Evolutionary conservation across 306 rosid genomes (phyloP).

Genomic region (Casuarina cunninghamiana): DNA sequence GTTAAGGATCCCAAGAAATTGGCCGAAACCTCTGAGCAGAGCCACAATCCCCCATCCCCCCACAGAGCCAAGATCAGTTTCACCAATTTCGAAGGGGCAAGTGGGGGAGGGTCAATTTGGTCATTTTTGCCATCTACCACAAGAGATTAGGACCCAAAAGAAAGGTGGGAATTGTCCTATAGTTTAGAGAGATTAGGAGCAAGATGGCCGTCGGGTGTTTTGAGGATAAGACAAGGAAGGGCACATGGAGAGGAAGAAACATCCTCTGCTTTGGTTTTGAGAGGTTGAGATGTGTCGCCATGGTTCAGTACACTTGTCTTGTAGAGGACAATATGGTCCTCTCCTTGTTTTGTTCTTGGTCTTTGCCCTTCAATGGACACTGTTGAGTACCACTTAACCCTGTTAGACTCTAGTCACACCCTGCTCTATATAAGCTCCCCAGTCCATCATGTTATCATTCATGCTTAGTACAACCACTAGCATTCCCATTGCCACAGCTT

Average conservation of each 20-base stretch:
- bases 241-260: constrained; percentile 63
- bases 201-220: constrained; percentile 36
- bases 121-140: neutral
- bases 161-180: constrained; percentile 43
- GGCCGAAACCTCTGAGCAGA: too few relatives aligned
- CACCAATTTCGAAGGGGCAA: constrained; percentile 36
- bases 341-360: constrained; percentile 35
- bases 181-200: constrained; percentile 31
- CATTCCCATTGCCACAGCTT: neutral
- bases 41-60: too few relatives aligned
- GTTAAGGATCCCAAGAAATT: neutral
- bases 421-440: neutral
- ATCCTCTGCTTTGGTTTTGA: constrained; percentile 29
- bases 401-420: neutral
- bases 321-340: constrained; percentile 59
- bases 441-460: constrained; percentile 30
- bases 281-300: constrained; percentile 39
- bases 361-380: constrained; percentile 36
- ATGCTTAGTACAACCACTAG: constrained; percentile 30
- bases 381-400: constrained; percentile 18
- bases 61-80: constrained; percentile 16
- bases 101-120: constrained; percentile 24
- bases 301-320: constrained; percentile 15
- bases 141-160: constrained; percentile 19
- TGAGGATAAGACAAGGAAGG: constrained; percentile 60